These are phyloP conservation scores for Tolypocladium tropicale DNA, from an alignment of 2,329 filamentous ascomycete genomes.

Conservation along the genomic window DNA sequence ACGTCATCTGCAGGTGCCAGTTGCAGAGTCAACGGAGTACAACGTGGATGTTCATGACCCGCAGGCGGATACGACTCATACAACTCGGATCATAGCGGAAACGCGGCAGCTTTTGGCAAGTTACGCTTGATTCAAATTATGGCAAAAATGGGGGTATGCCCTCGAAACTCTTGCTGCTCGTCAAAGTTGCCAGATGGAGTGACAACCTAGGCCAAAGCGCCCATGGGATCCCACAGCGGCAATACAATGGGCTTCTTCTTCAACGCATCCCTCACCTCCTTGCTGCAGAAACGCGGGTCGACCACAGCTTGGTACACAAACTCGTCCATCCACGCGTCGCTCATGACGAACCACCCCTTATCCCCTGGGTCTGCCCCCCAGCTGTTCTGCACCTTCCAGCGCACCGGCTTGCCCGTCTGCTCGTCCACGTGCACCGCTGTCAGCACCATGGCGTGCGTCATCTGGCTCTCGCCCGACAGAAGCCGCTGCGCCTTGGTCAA, in stretches of 20 bases:
- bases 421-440: slow-evolving; percentile 73
- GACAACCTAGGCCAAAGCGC: slow-evolving; percentile 48
- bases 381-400: slow-evolving; percentile 83
- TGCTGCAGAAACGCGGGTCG: slow-evolving; percentile 56
- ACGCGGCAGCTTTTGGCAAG: no score
- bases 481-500: slow-evolving; percentile 70
- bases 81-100: no score
- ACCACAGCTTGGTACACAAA: slow-evolving; percentile 84
- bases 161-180: background rate
- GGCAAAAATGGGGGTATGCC: no score
- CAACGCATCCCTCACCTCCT: slow-evolving; percentile 59
- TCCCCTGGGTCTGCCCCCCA: slow-evolving; percentile 64
- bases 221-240: slow-evolving; percentile 75
- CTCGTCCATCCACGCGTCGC: slow-evolving; percentile 67
- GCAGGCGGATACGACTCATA: no score
- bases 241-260: slow-evolving; percentile 60
- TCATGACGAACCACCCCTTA: slow-evolving; percentile 86
- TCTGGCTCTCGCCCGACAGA: slow-evolving; percentile 62
- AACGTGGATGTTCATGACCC: background rate
- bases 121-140: no score
- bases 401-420: slow-evolving; percentile 48
- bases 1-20: background rate
- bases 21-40: background rate
- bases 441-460: slow-evolving; percentile 91
- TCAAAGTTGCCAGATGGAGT: background rate